Base-by-base conservation (phyloP, 2,329 filamentous ascomycete genomes). In the Fusarium sp. region DNA sequence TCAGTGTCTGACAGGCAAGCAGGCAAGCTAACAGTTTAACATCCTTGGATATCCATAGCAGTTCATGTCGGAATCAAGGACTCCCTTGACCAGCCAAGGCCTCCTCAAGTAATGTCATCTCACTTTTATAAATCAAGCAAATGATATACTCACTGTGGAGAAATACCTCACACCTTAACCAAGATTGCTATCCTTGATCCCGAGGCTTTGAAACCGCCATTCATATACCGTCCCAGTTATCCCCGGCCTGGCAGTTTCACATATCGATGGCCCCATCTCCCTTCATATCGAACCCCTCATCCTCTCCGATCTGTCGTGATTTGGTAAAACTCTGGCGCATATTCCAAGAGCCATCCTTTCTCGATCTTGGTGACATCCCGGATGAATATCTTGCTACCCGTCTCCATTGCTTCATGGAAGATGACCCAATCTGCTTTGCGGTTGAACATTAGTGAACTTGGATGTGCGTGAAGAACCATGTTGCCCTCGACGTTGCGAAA, bases 381-480 rank as follows among this genome's bases (percentile, higher is more conserved):
- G 77, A 99, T 97, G 80, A 92, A 98, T 1, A 90, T 95, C 86
- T 98, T 98, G 73, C 90, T 90, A 15, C 92, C 90, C 9, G 94
- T 97, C 84, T 98, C 94, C 87, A 98, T 90, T 42, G 98, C 90
- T 83, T 98, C 96, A 78, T 97, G 93, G 80, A 98, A 99, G 39
- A 99, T 89, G 15, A 98, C 95, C 95, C 96, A 98, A 73, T 98
- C 95, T 17, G 94, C 94, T 85, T 97, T 98, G 64, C 95, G 91
- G 82, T 98, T 97, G 86, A 98, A 98, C 91, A 98, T 94, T 75
- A 98, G 84, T 44, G 93, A 97, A 79, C 91, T 97, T 2, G 96
- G 96, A 83, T 99, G 96, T 28, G 95, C 94, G 84, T 97, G 90
- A 60, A 98, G 85, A 9, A 91, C 89, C 57, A 92, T 92, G 44